phyloP scores from a whole-genome alignment of 768 basidiomycete genomes.

The Suillus subluteus region DNA sequence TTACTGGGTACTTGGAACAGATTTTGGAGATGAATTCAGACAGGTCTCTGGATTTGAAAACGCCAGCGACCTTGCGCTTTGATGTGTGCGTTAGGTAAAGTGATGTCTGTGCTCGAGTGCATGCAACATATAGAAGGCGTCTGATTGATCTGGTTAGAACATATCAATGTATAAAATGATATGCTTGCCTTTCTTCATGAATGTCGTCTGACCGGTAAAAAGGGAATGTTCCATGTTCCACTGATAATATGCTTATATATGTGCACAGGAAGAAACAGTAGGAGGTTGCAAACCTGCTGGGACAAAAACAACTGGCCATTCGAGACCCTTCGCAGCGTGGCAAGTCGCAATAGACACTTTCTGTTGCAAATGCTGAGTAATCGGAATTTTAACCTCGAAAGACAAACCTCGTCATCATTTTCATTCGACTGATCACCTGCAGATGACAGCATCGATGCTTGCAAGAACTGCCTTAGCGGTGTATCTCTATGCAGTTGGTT shows the following conservation, averaged over 20 bases:
- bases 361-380: constrained; percentile 37
- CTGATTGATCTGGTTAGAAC: constrained; percentile 39
- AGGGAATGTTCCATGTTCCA: constrained; percentile 76
- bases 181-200: constrained; percentile 76
- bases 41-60: constrained; percentile 50
- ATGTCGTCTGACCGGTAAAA: constrained; percentile 73
- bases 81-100: constrained; percentile 59
- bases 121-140: constrained; percentile 86
- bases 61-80: constrained; percentile 58
- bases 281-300: constrained; percentile 55
- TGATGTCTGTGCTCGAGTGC: constrained; percentile 80
- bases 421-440: constrained; percentile 69
- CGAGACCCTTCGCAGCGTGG: constrained; percentile 88
- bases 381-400: not conserved
- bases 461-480: constrained; percentile 71
- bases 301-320: constrained; percentile 90
- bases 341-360: constrained; percentile 87
- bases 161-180: not conserved
- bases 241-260: constrained; percentile 36
- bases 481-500: constrained; percentile 43
- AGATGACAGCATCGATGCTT: constrained; percentile 82
- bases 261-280: not conserved
- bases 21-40: constrained; percentile 62
- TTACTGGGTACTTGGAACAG: constrained; percentile 45
- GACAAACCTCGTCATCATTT: constrained; percentile 47